A percentile compares a stretch with the other conserved stretches of the same genome.
Conservation (phyloP, 345 rosid genomes). For the Sonneratia alba region DNA sequence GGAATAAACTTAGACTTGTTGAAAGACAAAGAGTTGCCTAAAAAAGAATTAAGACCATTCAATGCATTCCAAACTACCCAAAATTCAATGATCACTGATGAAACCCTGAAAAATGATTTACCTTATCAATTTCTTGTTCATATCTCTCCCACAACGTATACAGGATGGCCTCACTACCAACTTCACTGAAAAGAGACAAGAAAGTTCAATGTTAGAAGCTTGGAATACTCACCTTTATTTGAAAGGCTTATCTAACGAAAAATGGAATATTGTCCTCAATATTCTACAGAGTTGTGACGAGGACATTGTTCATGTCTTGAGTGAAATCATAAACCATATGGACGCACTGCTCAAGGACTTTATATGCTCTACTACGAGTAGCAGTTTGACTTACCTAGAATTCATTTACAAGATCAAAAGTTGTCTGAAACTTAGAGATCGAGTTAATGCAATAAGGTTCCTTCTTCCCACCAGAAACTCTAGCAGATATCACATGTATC, state of each 20-base stretch:
- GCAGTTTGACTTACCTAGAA: not conserved
- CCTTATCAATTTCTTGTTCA: conserved; percentile 44
- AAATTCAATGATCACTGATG: not conserved
- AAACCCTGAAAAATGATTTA: conserved; percentile 10
- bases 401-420: not conserved
- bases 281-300: not conserved
- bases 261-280: not conserved
- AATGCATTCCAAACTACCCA: not conserved
- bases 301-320: not conserved
- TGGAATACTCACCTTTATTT: not conserved
- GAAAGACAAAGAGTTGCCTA: too few relatives aligned
- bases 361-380: not conserved
- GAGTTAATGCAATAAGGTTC: not conserved
- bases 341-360: not conserved
- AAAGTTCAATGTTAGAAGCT: not conserved
- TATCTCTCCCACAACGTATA: conserved; percentile 47
- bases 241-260: not conserved
- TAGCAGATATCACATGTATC: not conserved
- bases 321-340: not conserved
- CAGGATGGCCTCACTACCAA: conserved; percentile 42
- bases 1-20: too few relatives aligned
- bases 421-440: not conserved
- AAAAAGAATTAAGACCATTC: not conserved
- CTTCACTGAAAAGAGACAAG: conserved; percentile 29
- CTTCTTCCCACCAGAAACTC: not conserved